phyloP scores from a whole-genome alignment of 1,284 basidiomycete species.

The Ceratobasidium theobromae region DNA sequence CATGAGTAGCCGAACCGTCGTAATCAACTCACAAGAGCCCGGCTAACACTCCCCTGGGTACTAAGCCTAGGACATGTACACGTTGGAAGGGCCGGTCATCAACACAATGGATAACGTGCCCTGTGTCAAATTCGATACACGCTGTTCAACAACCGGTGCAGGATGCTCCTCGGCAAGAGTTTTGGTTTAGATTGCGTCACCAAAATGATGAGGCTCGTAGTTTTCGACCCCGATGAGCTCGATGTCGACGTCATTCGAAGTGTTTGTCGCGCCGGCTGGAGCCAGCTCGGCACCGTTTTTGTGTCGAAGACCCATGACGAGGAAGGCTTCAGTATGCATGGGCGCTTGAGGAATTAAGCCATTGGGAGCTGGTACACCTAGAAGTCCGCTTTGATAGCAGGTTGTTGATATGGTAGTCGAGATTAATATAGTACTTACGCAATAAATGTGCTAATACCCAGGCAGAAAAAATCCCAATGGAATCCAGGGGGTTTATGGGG shows the following conservation, averaged over 20 bases:
- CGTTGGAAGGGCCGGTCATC: slow-evolving; percentile 81
- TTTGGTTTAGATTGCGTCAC: not conserved
- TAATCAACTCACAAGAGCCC: slow-evolving; percentile 63
- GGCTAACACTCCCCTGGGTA: slow-evolving; percentile 65
- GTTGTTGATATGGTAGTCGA: not conserved
- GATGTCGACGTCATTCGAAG: not conserved
- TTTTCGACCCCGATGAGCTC: slow-evolving; percentile 23
- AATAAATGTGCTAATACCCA: slow-evolving; percentile 90
- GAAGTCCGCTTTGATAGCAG: slow-evolving; percentile 55
- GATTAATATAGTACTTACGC: slow-evolving; percentile 44
- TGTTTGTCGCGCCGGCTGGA: slow-evolving; percentile 23
- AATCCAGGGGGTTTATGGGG: slow-evolving; percentile 75
- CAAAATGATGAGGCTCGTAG: slow-evolving; percentile 34
- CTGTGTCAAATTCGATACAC: slow-evolving; percentile 84
- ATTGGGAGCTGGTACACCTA: slow-evolving; percentile 92
- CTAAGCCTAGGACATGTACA: slow-evolving; percentile 68
- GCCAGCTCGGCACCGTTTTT: slow-evolving; percentile 40
- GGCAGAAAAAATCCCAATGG: slow-evolving; percentile 71
- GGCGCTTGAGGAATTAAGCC: slow-evolving; percentile 96
- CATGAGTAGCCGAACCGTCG: slow-evolving; percentile 34
- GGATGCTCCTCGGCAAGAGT: slow-evolving; percentile 56
- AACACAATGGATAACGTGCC: slow-evolving; percentile 79
- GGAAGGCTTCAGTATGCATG: slow-evolving; percentile 84
- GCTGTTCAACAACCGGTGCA: slow-evolving; percentile 81
- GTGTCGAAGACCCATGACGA: slow-evolving; percentile 66